Evolutionary conservation across 768 basidiomycete species (phyloP), one percentile per base, ranked within the genome.

Genomic region (Boletus eberwhitei): DNA sequence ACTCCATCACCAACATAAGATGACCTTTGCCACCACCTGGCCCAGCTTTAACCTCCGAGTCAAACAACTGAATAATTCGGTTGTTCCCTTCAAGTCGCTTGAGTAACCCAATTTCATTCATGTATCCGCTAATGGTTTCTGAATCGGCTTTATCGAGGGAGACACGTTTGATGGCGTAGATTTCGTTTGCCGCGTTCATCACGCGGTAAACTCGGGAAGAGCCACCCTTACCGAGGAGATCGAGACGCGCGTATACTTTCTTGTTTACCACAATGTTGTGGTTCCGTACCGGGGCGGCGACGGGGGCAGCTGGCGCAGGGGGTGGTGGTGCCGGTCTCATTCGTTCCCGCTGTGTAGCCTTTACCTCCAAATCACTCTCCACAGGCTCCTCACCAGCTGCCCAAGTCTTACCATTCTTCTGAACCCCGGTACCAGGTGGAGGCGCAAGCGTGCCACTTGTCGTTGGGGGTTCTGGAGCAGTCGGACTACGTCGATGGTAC

Each of bases 121-220:
- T 89, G 72, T 96, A 99, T 14, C 92, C 88, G 55, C 79, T 84
- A 75, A 96, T 87, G 19, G 93, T 91, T 59, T 97, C 94, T 3
- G 83, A 70, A 60, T 98, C 96, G 7, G 88, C 88, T 66, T 87
- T 87, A 69, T 96, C 93, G 21, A 98, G 77, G 16, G 89, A 83
- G 36, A 98, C 95, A 51, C 89, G 86, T 70, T 99, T 99, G 67
- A 99, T 81, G 11, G 96, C 96, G 64, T 83, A 93, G 35, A 98
- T 77, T 64, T 90, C 86, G 61, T 82, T 89, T 43, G 80, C 75
- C 38, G 80, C 75, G 66, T 83, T 89, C 67, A 98, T 78, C 8
- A 97, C 94, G 22, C 93, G 88, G 70, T 87, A 99, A 38, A 99
- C 96, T 45, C 90, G 88, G n/a, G 94, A 97, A 9, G 93, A 88